phyloP scores from a whole-genome alignment of 2,329 filamentous ascomycete species.

The Alternaria tenuissima region DNA sequence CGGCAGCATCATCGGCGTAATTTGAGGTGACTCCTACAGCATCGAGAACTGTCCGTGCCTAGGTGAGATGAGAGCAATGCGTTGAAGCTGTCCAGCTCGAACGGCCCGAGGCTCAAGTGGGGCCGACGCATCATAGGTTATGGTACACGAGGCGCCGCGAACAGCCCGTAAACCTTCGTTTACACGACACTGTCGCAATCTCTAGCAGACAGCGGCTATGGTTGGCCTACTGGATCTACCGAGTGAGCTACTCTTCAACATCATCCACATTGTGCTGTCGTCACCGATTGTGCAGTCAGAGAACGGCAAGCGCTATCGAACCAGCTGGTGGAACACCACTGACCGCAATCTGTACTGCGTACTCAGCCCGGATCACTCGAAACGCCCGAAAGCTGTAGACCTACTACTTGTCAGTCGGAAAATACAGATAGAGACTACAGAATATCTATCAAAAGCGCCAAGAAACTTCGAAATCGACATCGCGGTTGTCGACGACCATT shows the following conservation, averaged over 20 bases:
- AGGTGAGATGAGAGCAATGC: neutral
- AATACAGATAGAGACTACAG: neutral
- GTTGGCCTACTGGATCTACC: constrained; percentile 20
- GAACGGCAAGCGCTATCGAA: constrained; percentile 13
- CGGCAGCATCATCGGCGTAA: neutral
- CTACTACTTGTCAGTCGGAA: neutral
- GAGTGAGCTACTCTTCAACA: constrained; percentile 20
- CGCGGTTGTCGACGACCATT: constrained; percentile 1
- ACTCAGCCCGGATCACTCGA: neutral
- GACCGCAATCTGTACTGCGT: constrained; percentile 12
- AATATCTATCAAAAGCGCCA: constrained; percentile 2
- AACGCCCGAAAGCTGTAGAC: neutral
- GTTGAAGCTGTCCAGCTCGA: neutral
- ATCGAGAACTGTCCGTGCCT: neutral
- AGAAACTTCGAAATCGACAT: constrained; percentile 5
- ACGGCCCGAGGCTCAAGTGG: constrained; percentile 1
- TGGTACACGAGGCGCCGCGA: neutral
- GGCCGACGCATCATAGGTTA: constrained; percentile 1
- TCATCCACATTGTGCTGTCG: constrained; percentile 17
- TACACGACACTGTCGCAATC: neutral
- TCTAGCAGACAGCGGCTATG: constrained; percentile 10
- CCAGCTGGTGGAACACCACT: neutral
- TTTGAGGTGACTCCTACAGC: neutral
- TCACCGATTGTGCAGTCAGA: neutral
- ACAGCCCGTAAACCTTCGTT: neutral